A percentile compares a stretch with the other conserved stretches of the same genome.
Conservation (phyloP, 805 yeast genomes). For the Schwanniomyces yamadae region DNA sequence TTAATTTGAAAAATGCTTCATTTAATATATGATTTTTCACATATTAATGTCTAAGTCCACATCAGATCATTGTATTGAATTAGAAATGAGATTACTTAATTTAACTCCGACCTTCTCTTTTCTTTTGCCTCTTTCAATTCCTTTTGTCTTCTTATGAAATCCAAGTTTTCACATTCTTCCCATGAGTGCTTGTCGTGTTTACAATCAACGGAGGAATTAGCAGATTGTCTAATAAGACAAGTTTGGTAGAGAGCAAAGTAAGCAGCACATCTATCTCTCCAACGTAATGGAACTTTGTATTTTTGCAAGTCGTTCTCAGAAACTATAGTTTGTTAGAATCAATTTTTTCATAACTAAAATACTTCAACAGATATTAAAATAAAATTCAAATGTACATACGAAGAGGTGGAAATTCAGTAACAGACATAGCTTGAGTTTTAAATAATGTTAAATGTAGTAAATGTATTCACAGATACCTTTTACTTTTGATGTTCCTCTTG, state of each 20-base stretch:
- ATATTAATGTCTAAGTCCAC: too few relatives aligned
- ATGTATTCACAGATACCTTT: too few relatives aligned
- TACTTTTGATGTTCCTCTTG: too few relatives aligned
- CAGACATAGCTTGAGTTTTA: constrained; percentile 22
- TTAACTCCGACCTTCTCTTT: constrained; percentile 27
- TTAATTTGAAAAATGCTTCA: too few relatives aligned
- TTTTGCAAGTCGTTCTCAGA: constrained; percentile 82
- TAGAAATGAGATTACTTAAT: too few relatives aligned
- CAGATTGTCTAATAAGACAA: constrained; percentile 44
- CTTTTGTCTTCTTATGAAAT: constrained; percentile 75
- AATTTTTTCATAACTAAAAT: too few relatives aligned
- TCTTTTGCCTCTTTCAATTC: constrained; percentile 62
- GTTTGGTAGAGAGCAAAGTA: constrained; percentile 45
- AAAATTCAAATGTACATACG: constrained; percentile 25
- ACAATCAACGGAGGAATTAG: constrained; percentile 53
- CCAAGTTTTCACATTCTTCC: constrained; percentile 82
- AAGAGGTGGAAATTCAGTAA: constrained; percentile 43
- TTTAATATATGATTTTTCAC: too few relatives aligned
- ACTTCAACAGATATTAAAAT: too few relatives aligned
- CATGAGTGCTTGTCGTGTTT: constrained; percentile 76
- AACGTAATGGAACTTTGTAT: constrained; percentile 71
- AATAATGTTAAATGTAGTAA: too few relatives aligned
- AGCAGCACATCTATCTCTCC: constrained; percentile 81
- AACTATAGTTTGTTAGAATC: constrained; percentile 40
- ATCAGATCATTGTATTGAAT: too few relatives aligned